Conservation (phyloP, 2,329 filamentous ascomycete genomes). For the Tolypocladium nubicola region DNA sequence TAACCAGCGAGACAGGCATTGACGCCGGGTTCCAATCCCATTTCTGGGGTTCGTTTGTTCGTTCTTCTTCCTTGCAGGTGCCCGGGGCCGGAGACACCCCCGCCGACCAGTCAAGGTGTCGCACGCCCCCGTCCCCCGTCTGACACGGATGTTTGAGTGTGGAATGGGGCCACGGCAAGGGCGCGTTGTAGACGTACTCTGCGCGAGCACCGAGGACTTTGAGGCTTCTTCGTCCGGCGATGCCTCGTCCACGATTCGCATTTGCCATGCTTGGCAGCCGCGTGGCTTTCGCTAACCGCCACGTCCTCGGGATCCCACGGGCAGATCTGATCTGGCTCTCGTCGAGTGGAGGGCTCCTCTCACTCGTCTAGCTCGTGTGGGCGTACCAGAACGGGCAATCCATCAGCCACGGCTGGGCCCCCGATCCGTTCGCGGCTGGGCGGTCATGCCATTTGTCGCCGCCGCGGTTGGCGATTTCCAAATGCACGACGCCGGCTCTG, state of each 20-base stretch:
- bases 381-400: not conserved
- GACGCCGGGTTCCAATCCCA: not conserved
- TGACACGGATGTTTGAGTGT: not conserved
- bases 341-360: not conserved
- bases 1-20: not conserved
- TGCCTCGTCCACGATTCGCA: not conserved
- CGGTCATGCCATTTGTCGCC: not conserved
- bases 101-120: not conserved
- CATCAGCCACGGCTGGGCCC: not conserved
- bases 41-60: not conserved
- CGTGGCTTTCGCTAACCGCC: not conserved
- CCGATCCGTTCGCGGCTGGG: not conserved
- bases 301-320: not conserved
- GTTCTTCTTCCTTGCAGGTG: not conserved
- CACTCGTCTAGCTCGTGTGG: not conserved
- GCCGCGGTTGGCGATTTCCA: not conserved
- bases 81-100: not conserved
- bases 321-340: not conserved
- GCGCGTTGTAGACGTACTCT: not conserved
- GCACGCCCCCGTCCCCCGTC: not conserved
- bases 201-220: too few species aligned
- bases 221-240: not conserved
- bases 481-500: not conserved
- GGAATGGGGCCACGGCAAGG: not conserved
- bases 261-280: not conserved